phyloP scores from a whole-genome alignment of 2,329 filamentous ascomycete genomes.

The Ascochyta rabiei region DNA sequence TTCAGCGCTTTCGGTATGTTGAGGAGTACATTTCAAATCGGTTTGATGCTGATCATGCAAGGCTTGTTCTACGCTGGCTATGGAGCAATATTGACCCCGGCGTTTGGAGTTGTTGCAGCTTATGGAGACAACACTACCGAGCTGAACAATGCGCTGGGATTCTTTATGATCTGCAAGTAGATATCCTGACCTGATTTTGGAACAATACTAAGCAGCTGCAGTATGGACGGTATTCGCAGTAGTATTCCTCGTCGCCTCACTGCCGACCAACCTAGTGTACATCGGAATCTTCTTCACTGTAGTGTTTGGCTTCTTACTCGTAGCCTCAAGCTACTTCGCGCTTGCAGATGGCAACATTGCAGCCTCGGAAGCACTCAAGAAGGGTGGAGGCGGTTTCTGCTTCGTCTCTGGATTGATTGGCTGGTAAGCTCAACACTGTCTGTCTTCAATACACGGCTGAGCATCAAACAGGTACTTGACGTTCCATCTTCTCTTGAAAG shows the following conservation, averaged over 20 bases:
- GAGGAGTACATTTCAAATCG: not conserved
- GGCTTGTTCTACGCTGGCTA: constrained; percentile 59
- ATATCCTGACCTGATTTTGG: not conserved
- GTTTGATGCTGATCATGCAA: constrained; percentile 17
- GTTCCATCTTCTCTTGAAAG: constrained; percentile 30
- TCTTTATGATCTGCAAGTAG: constrained; percentile 54
- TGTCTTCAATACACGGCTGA: not conserved
- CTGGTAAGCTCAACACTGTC: constrained; percentile 25
- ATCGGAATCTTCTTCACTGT: constrained; percentile 57
- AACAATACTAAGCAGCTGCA: constrained; percentile 15
- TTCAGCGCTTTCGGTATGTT: constrained; percentile 59
- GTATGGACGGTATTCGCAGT: constrained; percentile 57
- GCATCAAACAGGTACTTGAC: constrained; percentile 26
- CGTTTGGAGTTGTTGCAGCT: constrained; percentile 53
- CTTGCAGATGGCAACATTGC: constrained; percentile 50
- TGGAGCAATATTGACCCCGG: constrained; percentile 55
- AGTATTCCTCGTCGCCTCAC: constrained; percentile 54
- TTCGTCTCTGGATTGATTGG: constrained; percentile 56
- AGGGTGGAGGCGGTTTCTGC: constrained; percentile 54
- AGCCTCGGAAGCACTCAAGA: constrained; percentile 49
- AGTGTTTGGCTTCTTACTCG: constrained; percentile 52
- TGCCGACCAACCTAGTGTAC: constrained; percentile 56
- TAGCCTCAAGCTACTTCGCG: constrained; percentile 55
- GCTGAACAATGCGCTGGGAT: constrained; percentile 58
- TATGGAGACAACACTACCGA: constrained; percentile 52